Conservation (phyloP, 2,329 filamentous ascomycete species). For the Leptosphaerulina australis region DNA sequence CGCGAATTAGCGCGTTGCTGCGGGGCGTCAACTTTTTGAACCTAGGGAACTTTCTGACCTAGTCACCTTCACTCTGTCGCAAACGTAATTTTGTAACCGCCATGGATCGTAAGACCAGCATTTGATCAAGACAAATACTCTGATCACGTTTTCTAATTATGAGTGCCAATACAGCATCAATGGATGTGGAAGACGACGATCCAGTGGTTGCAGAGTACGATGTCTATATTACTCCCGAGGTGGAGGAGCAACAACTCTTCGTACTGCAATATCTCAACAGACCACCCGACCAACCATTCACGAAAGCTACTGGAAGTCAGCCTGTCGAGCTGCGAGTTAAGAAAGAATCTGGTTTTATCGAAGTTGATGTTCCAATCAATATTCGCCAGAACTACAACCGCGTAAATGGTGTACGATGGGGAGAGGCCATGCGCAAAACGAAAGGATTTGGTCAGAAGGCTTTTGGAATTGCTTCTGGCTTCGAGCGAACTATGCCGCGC, state of each 20-base stretch:
- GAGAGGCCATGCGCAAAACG: constrained; percentile 69
- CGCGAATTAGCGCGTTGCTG: constrained; percentile 20
- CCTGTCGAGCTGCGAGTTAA: constrained; percentile 83
- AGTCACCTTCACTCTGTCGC: constrained; percentile 14
- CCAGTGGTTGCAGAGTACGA: constrained; percentile 68
- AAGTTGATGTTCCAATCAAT: constrained; percentile 85
- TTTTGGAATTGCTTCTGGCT: constrained; percentile 56
- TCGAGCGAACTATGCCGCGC: constrained; percentile 46
- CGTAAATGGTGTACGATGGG: constrained; percentile 81
- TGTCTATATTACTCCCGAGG: constrained; percentile 82
- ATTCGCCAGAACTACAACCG: constrained; percentile 79
- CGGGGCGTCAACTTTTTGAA: constrained; percentile 20
- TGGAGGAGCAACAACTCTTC: constrained; percentile 61
- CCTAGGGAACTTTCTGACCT: constrained; percentile 19
- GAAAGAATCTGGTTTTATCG: constrained; percentile 78
- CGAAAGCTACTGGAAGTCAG: constrained; percentile 56
- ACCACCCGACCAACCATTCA: constrained; percentile 67
- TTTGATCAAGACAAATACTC: constrained; percentile 1
- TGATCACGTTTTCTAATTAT: constrained; percentile 11
- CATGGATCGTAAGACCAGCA: constrained; percentile 38
- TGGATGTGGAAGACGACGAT: constrained; percentile 52
- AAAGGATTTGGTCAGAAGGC: constrained; percentile 52
- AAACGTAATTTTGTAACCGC: constrained; percentile 13
- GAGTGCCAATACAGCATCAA: constrained; percentile 21
- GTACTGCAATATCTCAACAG: constrained; percentile 91